Percentiles rank a stretch among this genome's conserved stretches.
phyloP scores from a whole-genome alignment of 129 eudicot species.

The Oenanthe sinensis region DNA sequence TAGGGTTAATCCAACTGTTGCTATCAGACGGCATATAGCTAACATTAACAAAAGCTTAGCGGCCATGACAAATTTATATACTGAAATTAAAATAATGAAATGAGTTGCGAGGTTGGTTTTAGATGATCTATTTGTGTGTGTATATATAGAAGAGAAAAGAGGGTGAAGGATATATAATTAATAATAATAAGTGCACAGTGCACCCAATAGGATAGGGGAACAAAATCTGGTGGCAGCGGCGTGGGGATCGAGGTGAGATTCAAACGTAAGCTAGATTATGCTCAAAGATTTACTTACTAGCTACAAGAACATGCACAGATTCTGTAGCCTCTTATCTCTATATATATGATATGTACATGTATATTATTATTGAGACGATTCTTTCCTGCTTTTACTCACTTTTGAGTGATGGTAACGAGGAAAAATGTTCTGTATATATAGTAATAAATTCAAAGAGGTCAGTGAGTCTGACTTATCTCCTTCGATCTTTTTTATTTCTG shows the following conservation, averaged over 20 bases:
- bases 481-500: neutral
- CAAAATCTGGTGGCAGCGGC: constrained; percentile 30
- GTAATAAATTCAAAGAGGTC: neutral
- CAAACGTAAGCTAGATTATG: constrained; percentile 37
- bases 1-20: constrained; percentile 58
- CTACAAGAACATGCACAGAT: constrained; percentile 29
- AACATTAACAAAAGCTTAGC: constrained; percentile 40
- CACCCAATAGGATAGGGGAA: neutral
- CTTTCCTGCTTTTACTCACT: neutral
- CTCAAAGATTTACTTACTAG: constrained; percentile 27
- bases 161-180: constrained; percentile 6
- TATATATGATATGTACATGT: no score
- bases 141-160: constrained; percentile 9
- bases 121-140: neutral
- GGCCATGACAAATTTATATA: constrained; percentile 23
- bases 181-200: neutral
- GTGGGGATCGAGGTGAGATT: constrained; percentile 23
- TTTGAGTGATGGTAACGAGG: neutral
- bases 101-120: neutral
- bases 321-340: neutral
- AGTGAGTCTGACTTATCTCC: neutral
- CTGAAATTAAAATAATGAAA: no score
- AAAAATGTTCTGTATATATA: no score
- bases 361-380: neutral
- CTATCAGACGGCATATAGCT: constrained; percentile 57